Conservation (phyloP, 371 early-diverging fungal genomes). For the Phascolomyces articulosus region DNA sequence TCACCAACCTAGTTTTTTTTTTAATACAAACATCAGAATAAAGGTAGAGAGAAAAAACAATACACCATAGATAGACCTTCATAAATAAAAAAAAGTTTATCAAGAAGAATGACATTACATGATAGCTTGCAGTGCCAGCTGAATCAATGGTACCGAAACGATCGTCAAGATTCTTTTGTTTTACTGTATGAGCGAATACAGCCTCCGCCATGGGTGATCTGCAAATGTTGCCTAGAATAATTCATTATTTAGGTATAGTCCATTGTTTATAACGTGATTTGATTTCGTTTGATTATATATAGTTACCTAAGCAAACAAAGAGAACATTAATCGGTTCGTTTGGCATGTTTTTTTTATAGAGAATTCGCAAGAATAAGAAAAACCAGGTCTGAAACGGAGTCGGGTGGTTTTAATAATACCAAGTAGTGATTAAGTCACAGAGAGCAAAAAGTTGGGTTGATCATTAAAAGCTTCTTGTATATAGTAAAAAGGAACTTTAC, state of each 20-base stretch:
- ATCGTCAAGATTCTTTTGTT: constrained; percentile 54
- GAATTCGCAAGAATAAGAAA: too few relatives aligned
- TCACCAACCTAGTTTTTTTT: constrained; percentile 59
- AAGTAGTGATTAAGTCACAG: too few relatives aligned
- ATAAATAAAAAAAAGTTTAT: not conserved
- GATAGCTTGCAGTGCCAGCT: constrained; percentile 87
- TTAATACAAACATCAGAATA: not conserved
- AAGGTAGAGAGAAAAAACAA: not conserved
- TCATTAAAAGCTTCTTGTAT: too few relatives aligned
- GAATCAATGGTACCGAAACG: constrained; percentile 80
- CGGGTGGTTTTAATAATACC: too few relatives aligned
- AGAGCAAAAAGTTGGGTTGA: too few relatives aligned
- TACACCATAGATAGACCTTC: not conserved
- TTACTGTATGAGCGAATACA: constrained; percentile 80
- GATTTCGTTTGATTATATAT: not conserved
- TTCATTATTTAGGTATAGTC: not conserved
- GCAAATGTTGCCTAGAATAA: constrained; percentile 77
- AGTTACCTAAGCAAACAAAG: not conserved
- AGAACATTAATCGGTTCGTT: constrained; percentile 2
- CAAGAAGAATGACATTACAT: constrained; percentile 61
- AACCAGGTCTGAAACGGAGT: too few relatives aligned
- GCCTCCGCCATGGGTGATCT: constrained; percentile 93
- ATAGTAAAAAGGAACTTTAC: too few relatives aligned
- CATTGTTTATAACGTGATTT: not conserved
- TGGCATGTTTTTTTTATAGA: not conserved